Evolutionary conservation across 2,329 filamentous ascomycete genomes (phyloP).

Genomic region (Dactylellina haptotyla): DNA sequence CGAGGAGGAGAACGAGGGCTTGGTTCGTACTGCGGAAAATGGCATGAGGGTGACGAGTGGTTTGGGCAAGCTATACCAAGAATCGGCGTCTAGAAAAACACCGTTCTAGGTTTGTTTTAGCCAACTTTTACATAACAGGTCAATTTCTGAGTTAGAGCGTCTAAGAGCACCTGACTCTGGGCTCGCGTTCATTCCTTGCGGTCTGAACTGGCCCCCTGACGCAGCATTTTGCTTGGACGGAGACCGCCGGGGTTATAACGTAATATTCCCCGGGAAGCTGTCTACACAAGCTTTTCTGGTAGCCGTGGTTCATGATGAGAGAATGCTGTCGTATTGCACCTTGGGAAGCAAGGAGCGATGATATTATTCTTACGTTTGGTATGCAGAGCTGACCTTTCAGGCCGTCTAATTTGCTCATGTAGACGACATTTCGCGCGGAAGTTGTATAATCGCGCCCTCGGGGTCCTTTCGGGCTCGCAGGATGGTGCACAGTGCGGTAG

Average conservation of each 20-base stretch:
- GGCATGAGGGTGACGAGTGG: slow-evolving; percentile 3
- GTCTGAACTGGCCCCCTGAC: slow-evolving; percentile 31
- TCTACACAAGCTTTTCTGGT: slow-evolving; percentile 5
- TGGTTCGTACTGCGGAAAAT: slow-evolving; percentile 23
- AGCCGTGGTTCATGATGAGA: slow-evolving; percentile 26
- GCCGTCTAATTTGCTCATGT: background rate
- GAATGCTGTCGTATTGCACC: slow-evolving; percentile 37
- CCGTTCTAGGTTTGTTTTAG: slow-evolving; percentile 43
- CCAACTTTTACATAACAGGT: slow-evolving; percentile 52
- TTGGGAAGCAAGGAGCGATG: slow-evolving; percentile 27
- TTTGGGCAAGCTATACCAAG: slow-evolving; percentile 15
- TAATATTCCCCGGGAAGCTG: slow-evolving; percentile 47
- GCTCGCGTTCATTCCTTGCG: slow-evolving; percentile 16
- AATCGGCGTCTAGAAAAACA: slow-evolving; percentile 46
- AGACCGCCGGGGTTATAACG: slow-evolving; percentile 50
- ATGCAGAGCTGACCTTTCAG: slow-evolving; percentile 16
- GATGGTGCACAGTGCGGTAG: too few species aligned
- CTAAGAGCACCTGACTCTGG: slow-evolving; percentile 41
- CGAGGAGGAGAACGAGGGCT: slow-evolving; percentile 16
- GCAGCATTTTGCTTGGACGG: slow-evolving; percentile 24
- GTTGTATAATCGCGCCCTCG: background rate
- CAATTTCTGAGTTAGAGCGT: slow-evolving; percentile 15
- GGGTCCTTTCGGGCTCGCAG: background rate
- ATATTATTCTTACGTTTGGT: slow-evolving; percentile 52
- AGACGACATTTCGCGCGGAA: background rate